These are phyloP conservation scores for Sporobolomyces roseus DNA, from an alignment of 768 basidiomycete species.

Conservation along the genomic window DNA sequence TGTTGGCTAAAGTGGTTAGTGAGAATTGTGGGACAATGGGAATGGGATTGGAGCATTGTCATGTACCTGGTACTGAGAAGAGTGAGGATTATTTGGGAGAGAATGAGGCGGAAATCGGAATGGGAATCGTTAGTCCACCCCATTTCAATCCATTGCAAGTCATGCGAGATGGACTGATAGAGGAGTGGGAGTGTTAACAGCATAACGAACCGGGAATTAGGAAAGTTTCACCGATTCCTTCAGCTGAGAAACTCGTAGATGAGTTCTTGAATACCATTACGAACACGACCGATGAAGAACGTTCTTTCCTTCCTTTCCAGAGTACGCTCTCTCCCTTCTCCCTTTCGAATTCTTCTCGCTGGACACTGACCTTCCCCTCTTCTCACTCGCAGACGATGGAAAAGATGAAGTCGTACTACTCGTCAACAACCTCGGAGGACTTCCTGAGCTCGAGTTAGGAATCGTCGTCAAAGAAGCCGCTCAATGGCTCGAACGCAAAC, in stretches of 20 bases:
- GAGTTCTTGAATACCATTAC: slow-evolving; percentile 49
- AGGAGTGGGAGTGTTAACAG: too few species aligned
- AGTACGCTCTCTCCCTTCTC: background rate
- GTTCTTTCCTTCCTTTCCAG: slow-evolving; percentile 50
- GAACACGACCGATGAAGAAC: slow-evolving; percentile 49
- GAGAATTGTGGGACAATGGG: slow-evolving; percentile 49
- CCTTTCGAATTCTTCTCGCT: background rate
- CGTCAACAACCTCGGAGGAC: slow-evolving; percentile 51
- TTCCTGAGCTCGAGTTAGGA: slow-evolving; percentile 45
- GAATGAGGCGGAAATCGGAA: slow-evolving; percentile 50
- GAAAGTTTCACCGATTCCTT: slow-evolving; percentile 42
- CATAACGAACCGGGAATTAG: slow-evolving; percentile 53
- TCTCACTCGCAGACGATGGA: slow-evolving; percentile 41
- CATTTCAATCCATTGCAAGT: background rate
- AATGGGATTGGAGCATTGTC: slow-evolving; percentile 51
- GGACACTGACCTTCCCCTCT: background rate
- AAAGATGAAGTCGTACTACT: slow-evolving; percentile 49
- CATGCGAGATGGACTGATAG: too few species aligned
- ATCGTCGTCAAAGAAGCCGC: slow-evolving; percentile 43
- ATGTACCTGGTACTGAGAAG: slow-evolving; percentile 50
- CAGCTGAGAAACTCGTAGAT: slow-evolving; percentile 46
- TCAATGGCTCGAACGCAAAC: slow-evolving; percentile 29
- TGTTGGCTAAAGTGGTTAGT: slow-evolving; percentile 46
- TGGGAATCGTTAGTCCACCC: slow-evolving; percentile 43
- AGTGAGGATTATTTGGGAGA: slow-evolving; percentile 48